These are phyloP conservation scores for Apiotrichum siamense DNA, from an alignment of 1,284 basidiomycete species.

Conservation along the genomic window DNA sequence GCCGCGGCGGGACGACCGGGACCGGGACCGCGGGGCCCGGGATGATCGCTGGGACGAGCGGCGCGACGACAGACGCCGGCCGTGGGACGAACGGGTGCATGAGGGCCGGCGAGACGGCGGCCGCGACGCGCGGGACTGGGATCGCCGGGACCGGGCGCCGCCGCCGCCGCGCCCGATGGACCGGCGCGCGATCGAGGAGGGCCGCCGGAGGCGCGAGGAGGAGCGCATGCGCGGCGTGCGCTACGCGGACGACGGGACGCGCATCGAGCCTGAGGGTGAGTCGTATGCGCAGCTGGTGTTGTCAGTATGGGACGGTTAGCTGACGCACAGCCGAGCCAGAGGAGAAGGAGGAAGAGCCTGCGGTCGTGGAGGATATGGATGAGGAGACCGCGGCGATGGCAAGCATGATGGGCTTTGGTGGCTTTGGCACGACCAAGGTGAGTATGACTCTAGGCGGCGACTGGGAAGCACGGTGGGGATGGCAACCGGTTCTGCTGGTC, in stretches of 20 bases:
- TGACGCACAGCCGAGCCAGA: background rate
- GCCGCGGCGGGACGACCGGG: conserved; percentile 8
- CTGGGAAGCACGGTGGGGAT: too few species aligned
- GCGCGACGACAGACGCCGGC: background rate
- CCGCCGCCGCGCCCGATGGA: conserved; percentile 23
- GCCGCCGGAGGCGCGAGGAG: conserved; percentile 41
- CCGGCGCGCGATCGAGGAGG: conserved; percentile 44
- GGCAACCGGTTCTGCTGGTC: too few species aligned
- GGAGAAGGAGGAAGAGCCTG: conserved; percentile 44
- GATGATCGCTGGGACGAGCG: conserved; percentile 2
- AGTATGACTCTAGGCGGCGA: conserved; percentile 20
- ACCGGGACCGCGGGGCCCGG: conserved; percentile 2
- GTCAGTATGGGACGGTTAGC: background rate
- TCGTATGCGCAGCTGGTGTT: background rate
- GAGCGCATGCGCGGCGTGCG: conserved; percentile 37
- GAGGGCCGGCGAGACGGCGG: conserved; percentile 1
- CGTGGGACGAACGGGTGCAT: conserved; percentile 9
- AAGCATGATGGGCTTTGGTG: conserved; percentile 80
- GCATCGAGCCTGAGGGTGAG: conserved; percentile 21
- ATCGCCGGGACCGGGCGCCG: conserved; percentile 24
- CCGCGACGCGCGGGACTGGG: background rate
- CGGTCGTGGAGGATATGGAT: conserved; percentile 62
- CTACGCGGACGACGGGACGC: conserved; percentile 27
- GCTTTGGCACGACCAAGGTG: conserved; percentile 87
- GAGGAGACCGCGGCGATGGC: conserved; percentile 67